Evolutionary conservation across 768 basidiomycete species (phyloP), one percentile per base, ranked within the genome.

Genomic region (Cystofilobasidium capitatum): DNA sequence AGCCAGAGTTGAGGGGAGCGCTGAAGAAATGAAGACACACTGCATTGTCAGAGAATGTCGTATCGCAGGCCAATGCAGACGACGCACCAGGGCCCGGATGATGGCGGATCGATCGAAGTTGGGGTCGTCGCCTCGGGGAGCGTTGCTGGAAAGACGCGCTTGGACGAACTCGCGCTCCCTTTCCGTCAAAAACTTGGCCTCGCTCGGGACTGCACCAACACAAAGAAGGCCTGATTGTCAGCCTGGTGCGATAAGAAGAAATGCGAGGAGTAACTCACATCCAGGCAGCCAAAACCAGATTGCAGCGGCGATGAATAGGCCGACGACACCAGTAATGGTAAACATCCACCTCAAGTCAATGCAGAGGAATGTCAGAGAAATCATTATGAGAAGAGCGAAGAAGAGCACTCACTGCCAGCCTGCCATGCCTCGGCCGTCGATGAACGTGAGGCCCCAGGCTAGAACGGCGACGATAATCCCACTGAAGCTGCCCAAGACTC

Each of bases 151-250:
- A 6, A 74, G 71, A 22, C 74, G 74, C 16, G 70, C 64, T 12
- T 64, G 64, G 45, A 74, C 63, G 65, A 72, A 71, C 12, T 58
- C 57, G 1, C 69, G 62, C 66, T 74, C 74, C 13, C 69, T 61
- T 2, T 45, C 64, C 6, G 74, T 71, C 39, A 74, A 70, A 71
- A 73, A 73, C 12, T 58, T 71, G 66, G 17, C 72, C 57, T 42
- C 65, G 69, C 33, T 42, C 51, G 22, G 70, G 70, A 60, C 68
- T 69, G 36, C 22, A 22, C 20, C 5, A n/a, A n/a, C n/a, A n/a
- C n/a, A n/a, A n/a, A n/a, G n/a, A n/a, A n/a, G n/a, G n/a, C n/a
- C n/a, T n/a, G n/a, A n/a, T n/a, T n/a, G n/a, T n/a, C n/a, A n/a
- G n/a, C n/a, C n/a, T n/a, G n/a, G n/a, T n/a, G n/a, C n/a, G n/a